Evolutionary conservation across 2,329 filamentous ascomycete genomes (phyloP).

Genomic region (Cyphellophora europaea): DNA sequence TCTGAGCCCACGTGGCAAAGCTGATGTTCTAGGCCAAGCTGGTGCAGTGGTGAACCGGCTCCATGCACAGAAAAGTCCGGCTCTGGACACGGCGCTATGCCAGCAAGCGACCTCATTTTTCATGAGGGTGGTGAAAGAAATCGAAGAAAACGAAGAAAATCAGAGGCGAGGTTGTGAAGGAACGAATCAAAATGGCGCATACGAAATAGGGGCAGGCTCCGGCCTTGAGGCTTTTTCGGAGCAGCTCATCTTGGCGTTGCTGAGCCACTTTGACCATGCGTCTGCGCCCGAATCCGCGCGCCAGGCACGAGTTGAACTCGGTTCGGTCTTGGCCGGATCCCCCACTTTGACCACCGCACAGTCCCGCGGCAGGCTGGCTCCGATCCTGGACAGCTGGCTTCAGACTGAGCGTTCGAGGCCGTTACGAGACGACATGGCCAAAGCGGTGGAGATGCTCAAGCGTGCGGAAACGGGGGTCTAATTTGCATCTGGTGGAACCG

Average conservation of each 20-base stretch:
- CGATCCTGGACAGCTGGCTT: conserved; percentile 26
- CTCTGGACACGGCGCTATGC: conserved; percentile 11
- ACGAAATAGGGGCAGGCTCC: not conserved
- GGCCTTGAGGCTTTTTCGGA: conserved; percentile 4
- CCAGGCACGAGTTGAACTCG: conserved; percentile 15
- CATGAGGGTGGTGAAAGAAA: too few relatives aligned
- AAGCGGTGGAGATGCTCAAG: conserved; percentile 1
- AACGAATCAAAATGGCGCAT: conserved; percentile 1
- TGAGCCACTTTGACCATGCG: conserved; percentile 3
- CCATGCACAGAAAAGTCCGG: conserved; percentile 6
- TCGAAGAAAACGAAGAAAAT: too few relatives aligned
- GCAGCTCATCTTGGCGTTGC: conserved; percentile 5
- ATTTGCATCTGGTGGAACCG: too few relatives aligned
- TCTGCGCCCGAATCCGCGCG: conserved; percentile 12
- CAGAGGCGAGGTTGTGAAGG: too few relatives aligned
- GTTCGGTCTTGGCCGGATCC: conserved; percentile 8
- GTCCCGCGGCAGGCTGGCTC: conserved; percentile 8
- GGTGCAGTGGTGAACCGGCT: conserved; percentile 10
- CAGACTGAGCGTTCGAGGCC: conserved; percentile 29
- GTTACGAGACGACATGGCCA: conserved; percentile 14
- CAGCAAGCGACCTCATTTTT: conserved; percentile 11
- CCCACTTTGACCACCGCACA: not conserved
- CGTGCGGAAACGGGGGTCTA: too few relatives aligned
- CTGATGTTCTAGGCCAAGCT: conserved; percentile 12
- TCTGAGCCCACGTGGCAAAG: conserved; percentile 8